Evolutionary conservation across 2,329 filamentous ascomycete genomes (phyloP), one percentile per base, ranked within the genome.

Genomic region (Penicillium sp.): DNA sequence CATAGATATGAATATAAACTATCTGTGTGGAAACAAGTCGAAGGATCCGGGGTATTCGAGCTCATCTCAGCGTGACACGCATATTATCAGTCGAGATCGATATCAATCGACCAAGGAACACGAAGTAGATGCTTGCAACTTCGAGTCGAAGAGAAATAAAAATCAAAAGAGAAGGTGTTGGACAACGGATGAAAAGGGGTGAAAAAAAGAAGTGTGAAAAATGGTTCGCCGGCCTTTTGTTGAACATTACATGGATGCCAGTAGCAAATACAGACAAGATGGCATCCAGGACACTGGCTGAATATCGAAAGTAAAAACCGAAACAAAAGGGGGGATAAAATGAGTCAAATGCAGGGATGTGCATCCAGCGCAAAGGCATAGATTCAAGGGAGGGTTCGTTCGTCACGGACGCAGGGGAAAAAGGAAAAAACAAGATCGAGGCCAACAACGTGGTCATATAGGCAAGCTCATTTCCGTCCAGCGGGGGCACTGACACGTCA

Each of bases 401-500:
- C 60, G 55, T 67, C 58, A 60, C 57, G 51, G 57, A 61, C 59
- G 58, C 40, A 40, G 23, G 32, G 5, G 23, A 23, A 23, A 32
- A 32, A 34, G 18, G 56, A 45, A 61, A 61, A 34, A 57, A 51
- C 39, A 44, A 36, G 19, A 50, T 50, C 32, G 39, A 29, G 39
- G 26, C 29, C 32, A 44, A 38, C 34, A 39, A 29, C 23, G 27
- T 34, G 50, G 56, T 61, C 55, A 51, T 53, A 51, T 36, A 56
- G 51, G 55, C 40, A 59, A 51, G 46, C 56, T 61, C 53, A 47
- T 50, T 55, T 61, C 54, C 55, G 51, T 57, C 56, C 57, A 63
- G 56, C 55, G 56, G 57, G 35, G 36, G 40, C 44, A 53, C 49
- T 59, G 56, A 52, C 43, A 45, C 32, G 47, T 39, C 52, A 52